Base-by-base conservation (phyloP, 495 filamentous ascomycete species). In the Hypoxylon subgilvum region DNA sequence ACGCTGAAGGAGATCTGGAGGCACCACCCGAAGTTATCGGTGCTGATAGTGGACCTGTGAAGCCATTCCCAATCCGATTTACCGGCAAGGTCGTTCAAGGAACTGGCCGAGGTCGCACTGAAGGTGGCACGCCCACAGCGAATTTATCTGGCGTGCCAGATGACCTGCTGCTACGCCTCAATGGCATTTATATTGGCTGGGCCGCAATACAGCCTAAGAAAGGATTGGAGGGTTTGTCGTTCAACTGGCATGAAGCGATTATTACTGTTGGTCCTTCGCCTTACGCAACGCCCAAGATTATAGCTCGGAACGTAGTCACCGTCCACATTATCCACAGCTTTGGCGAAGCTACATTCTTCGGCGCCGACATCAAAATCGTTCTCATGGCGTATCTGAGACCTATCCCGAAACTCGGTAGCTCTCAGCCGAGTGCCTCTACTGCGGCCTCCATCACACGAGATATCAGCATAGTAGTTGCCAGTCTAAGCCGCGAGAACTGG, bases 101-200 rank as follows among this genome's bases (percentile, higher is more conserved):
- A 7, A 72, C 69, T 0, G 75, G 74, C 0, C 60, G 63, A 28
- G 63, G 63, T 22, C 39, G 30, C 36, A 48, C 48, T 9, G 67
- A 77, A 47, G 54, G 69, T 1, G 61, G 65, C 3, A 56, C 72
- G 6, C 71, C 75, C 1, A 72, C 74, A 1, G 70, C 74, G 3
- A 78, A 76, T 41, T 65, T 87, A 2, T 42, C 50, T 7, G 74
- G 67, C 35, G 67, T 84, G 0, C 60, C 74, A 0, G 76, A 77
- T 4, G 73, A 79, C 22, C 67, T 85, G 14, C 47, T 68, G 2
- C 70, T 79, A 39, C 76, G 78, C 16, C 68, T 88, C 3, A 72
- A 72, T 19, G 86, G 86, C 0, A 74, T 85, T 35, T 88, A 85
- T 58, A 85, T 87, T 54, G 85, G 82, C 23, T 89, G 86, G 84